Percentiles rank a stretch among this genome's conserved stretches.
phyloP scores from a whole-genome alignment of 1,284 basidiomycete species.

The Moesziomyces sp. region DNA sequence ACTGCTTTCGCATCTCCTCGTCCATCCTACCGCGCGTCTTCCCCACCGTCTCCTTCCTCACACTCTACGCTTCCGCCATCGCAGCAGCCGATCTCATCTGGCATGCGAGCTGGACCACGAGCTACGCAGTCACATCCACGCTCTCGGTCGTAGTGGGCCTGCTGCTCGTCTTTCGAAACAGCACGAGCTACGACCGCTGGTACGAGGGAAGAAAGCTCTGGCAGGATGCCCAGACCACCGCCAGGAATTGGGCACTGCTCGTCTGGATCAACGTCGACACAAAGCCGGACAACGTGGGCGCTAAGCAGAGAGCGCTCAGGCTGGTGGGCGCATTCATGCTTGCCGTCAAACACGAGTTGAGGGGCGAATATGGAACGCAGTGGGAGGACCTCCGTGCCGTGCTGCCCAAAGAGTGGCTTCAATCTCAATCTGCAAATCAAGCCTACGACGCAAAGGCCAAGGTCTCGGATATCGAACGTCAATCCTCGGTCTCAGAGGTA shows the following conservation, averaged over 20 bases:
- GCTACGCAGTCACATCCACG: conserved; percentile 82
- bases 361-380: conserved; percentile 68
- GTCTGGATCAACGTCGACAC: conserved; percentile 80
- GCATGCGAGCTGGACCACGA: conserved; percentile 74
- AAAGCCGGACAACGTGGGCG: conserved; percentile 7
- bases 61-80: conserved; percentile 74
- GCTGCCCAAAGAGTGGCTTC: conserved; percentile 24
- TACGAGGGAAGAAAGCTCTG: conserved; percentile 89
- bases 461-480: no score
- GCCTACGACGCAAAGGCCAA: no score
- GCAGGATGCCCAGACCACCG: conserved; percentile 69
- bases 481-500: background rate
- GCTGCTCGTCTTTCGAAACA: conserved; percentile 66
- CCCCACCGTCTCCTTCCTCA: conserved; percentile 81
- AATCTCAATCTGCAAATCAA: background rate
- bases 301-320: no score
- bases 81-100: conserved; percentile 74
- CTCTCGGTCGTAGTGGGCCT: conserved; percentile 85
- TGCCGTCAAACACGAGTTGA: conserved; percentile 80
- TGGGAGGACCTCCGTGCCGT: conserved; percentile 28
- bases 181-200: conserved; percentile 73
- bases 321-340: conserved; percentile 72
- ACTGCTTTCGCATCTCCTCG: conserved; percentile 78
- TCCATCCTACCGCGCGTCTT: conserved; percentile 72
- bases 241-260: conserved; percentile 75